Evolutionary conservation across 75 land plant species (phyloP), one percentile per base, ranked within the genome.

Genomic region (Cunninghamia lanceolata): DNA sequence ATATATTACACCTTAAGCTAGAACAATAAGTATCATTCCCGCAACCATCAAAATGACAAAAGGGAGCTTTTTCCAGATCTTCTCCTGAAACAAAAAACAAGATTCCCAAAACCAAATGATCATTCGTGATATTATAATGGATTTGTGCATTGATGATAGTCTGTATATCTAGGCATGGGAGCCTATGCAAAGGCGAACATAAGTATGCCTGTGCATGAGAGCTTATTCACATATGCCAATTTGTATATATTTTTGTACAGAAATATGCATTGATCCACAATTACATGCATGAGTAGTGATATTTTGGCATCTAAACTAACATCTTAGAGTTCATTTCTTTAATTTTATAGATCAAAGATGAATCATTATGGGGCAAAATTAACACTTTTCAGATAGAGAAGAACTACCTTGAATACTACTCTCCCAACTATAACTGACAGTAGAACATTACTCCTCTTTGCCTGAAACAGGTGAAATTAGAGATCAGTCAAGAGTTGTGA

Each of bases 381-480:
- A 79, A 9, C 32, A 43, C 43, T 9, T 79, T 79, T 28, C 47
- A 42, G 43, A 32, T 19, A 85, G 32, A 85, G 3, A 9, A 35
- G 21, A 32, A 85, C 39, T 84, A 87, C 90, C 90, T 89, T 88
- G 76, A 89, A 89, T 45, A 89, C 40, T 32, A 89, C 82, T 53
- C 81, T 90, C 32, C 90, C 90, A 54, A 89, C 83, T 34, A 89
- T 35, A 28, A 89, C 90, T 78, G 90, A 88, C 34, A 89, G 54
- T 47, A 89, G 53, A 42, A 89, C 90, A 42, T 89, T 89, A 90
- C 90, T 89, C 56, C 90, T 87, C 52, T 89, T 89, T 46, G 90
- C 90, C 90, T 89, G 90, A 43, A 88, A 46, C 40, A 74, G n/a
- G 43, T 88, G 4, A 35, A 85, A 53, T 21, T 85, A 85, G 38